Evolutionary conservation across 345 rosid genomes (phyloP), one percentile per base, ranked within the genome.

Genomic region (Aethionema arabicum): DNA sequence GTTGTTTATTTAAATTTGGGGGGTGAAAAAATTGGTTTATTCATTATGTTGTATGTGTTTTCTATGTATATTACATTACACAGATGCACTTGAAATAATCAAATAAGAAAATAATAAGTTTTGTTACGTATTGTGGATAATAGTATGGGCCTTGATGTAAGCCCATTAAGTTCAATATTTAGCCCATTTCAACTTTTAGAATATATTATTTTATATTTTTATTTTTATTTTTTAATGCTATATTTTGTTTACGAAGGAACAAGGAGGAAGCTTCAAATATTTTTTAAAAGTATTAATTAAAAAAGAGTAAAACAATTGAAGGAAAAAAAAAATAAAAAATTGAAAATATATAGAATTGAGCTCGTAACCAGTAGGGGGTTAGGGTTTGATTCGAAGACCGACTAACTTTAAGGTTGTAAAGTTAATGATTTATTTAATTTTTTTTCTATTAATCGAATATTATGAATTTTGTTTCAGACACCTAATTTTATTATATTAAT

Each of bases 351-450:
- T 31, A 59, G 42, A 35, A 14, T 47, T 48, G 48, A 63, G 15
- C 50, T 66, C 14, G 14, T 9, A 52, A 37, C 52, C 29, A 48
- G 60, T 43, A 68, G 61, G 66, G 33, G 14, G 52, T 59, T 59
- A 39, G 66, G 33, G 14, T 60, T 59, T 59, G 47, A 59, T 59
- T 68, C 46, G 54, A 33, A 44, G 66, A 42, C 60, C 12, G 61
- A 44, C 66, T 46, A 59, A 68, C 72, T 68, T 68, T 52, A 59
- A 52, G 39, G 72, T 68, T 68, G 61, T 59, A 68, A 60, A 67
- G 72, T n/a, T n/a, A n/a, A n/a, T n/a, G n/a, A n/a, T n/a, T n/a
- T n/a, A n/a, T n/a, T n/a, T n/a, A n/a, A n/a, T n/a, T n/a, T n/a
- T 41, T 49, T 52, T 32, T 52, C 13, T 56, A 47, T 35, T 52